Evolutionary conservation across 768 basidiomycete species (phyloP), one percentile per base, ranked within the genome.

Genomic region (Dioszegia hungarica): DNA sequence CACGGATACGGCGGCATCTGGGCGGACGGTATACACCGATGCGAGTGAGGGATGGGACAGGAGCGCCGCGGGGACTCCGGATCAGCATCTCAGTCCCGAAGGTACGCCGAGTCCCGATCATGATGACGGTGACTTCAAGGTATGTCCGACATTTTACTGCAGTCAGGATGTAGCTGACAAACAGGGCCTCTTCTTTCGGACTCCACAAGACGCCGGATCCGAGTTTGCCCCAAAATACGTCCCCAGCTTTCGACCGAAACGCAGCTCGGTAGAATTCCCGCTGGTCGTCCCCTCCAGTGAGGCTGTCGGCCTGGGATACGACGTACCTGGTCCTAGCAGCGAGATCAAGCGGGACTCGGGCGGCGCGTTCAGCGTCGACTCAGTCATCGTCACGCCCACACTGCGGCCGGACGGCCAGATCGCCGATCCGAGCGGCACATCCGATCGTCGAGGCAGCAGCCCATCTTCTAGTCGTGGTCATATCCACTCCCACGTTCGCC

Each of bases 181-280:
- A 15, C 47, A 70, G 68, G 66, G 64, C 12, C 40, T 72, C n/a
- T 72, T 72, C 62, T 72, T 67, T 54, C 62, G 67, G 5, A 69
- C 70, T 8, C 70, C 70, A 3, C 50, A 57, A 31, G 66, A 69
- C 41, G 39, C 41, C 19, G 43, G 48, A 17, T 49, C 48, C 17
- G 53, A 57, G 9, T 63, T 62, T 49, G 47, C 56, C 28, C 38
- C 53, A 10, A 54, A 41, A 27, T 50, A 50, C 3, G 49, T 39
- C 3, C 49, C 27, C 15, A 10, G 31, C 6, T 45, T 37, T 40
- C 41, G 17, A 22, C 43, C 43, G 5, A 54, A 54, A 44, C 40
- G 11, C 22, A 36, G n/a, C 15, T 24, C 49, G 19, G 49, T 51
- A 15, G 49, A 51, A 20, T 51, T 51, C 36, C 49, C 49, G 12